Percentiles rank a stretch among this genome's conserved stretches.
phyloP scores from a whole-genome alignment of 352 stramenopile genomes.

The Elongisporangium undulatum region DNA sequence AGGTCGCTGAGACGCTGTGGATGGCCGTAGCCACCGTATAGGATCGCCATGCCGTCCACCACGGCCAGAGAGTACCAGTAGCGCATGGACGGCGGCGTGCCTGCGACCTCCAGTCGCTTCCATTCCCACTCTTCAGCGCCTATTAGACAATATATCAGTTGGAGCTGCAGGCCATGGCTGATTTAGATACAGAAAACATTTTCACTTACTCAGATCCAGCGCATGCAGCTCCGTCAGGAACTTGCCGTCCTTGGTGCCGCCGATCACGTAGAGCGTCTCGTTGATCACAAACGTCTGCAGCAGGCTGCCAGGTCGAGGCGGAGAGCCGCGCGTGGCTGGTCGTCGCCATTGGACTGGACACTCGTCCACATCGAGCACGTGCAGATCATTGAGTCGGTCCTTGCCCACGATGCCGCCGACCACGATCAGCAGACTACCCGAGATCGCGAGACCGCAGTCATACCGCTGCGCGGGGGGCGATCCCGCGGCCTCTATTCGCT shows the following conservation, averaged over 20 bases:
- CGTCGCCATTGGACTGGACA: slow-evolving; percentile 22
- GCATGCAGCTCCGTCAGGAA: slow-evolving; percentile 51
- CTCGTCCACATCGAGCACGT: slow-evolving; percentile 32
- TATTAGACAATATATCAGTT: slow-evolving; percentile 7
- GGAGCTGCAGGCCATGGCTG: slow-evolving; percentile 23
- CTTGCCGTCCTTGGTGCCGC: slow-evolving; percentile 52
- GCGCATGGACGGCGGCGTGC: slow-evolving; percentile 45
- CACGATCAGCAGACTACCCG: slow-evolving; percentile 37
- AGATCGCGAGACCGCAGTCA: slow-evolving; percentile 46
- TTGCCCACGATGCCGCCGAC: slow-evolving; percentile 59
- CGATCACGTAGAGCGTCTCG: slow-evolving; percentile 47
- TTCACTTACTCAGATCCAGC: slow-evolving; percentile 41
- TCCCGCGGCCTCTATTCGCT: slow-evolving; percentile 21
- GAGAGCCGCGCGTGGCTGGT: slow-evolving; percentile 25
- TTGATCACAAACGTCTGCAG: slow-evolving; percentile 50
- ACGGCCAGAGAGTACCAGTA: slow-evolving; percentile 59
- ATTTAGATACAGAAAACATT: background rate
- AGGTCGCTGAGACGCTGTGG: slow-evolving; percentile 41
- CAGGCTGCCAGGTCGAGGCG: slow-evolving; percentile 33
- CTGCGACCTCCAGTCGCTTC: slow-evolving; percentile 37
- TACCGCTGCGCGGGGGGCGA: slow-evolving; percentile 34
- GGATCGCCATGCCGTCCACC: slow-evolving; percentile 32
- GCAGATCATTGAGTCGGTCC: slow-evolving; percentile 45
- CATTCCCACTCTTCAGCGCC: slow-evolving; percentile 40
- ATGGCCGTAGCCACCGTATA: slow-evolving; percentile 58